A percentile compares a stretch with the other conserved stretches of the same genome.
Evolutionary conservation across 495 filamentous ascomycete species (phyloP).

Genomic region (Darksidea phi): DNA sequence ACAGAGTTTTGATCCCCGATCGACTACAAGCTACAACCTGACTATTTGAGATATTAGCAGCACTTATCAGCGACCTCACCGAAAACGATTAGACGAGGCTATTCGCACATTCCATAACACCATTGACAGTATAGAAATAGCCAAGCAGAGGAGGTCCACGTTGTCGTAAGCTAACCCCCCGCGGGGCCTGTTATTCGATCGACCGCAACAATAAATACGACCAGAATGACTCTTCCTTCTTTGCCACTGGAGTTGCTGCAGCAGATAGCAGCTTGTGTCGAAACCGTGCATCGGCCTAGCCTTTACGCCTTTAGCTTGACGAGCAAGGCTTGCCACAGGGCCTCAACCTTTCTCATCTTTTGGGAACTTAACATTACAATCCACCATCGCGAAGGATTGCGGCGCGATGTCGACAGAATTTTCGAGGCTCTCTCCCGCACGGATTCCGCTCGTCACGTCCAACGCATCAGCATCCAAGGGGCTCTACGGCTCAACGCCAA

Average conservation of each 20-base stretch:
- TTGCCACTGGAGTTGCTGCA: conserved; percentile 20
- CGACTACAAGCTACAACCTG: no score
- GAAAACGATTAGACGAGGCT: no score
- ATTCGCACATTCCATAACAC: no score
- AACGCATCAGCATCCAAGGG: conserved; percentile 18
- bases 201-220: conserved; percentile 14
- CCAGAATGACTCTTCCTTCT: conserved; percentile 9
- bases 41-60: no score
- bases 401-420: conserved; percentile 14
- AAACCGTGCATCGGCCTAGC: conserved; percentile 23
- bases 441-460: conserved; percentile 22
- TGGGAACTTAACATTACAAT: conserved; percentile 15
- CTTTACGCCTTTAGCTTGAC: conserved; percentile 18
- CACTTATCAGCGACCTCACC: no score
- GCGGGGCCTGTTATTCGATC: neutral
- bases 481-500: conserved; percentile 15
- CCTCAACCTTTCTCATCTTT: conserved; percentile 16
- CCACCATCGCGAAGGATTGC: conserved; percentile 17
- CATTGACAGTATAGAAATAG: no score
- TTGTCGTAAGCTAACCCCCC: no score
- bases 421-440: conserved; percentile 18
- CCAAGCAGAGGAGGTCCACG: no score
- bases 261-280: conserved; percentile 19
- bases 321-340: conserved; percentile 24
- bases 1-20: no score